These are phyloP conservation scores for Lactifluus pinguis DNA, from an alignment of 768 basidiomycete species.

Conservation along the genomic window DNA sequence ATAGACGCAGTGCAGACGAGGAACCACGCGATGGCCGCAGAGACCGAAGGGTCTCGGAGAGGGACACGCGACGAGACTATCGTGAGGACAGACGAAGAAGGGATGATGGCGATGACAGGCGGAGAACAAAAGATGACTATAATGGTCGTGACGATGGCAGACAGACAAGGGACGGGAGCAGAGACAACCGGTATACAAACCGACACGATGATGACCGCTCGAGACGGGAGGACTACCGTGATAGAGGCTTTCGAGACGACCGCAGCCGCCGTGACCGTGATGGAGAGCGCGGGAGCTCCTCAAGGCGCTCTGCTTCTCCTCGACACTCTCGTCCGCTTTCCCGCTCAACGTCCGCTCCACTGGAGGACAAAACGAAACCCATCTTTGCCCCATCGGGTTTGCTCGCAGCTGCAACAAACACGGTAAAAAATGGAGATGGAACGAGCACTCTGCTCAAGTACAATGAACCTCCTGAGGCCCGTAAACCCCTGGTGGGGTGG, in stretches of 20 bases:
- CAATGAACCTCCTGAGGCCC: constrained; percentile 96
- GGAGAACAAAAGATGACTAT: neutral
- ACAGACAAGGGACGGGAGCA: constrained; percentile 22
- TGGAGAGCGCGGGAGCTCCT: constrained; percentile 27
- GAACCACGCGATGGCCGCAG: neutral
- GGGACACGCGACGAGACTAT: neutral
- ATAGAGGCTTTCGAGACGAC: constrained; percentile 29
- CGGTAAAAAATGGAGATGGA: constrained; percentile 67
- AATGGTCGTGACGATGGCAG: constrained; percentile 14
- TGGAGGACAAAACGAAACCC: constrained; percentile 65
- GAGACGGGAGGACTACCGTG: constrained; percentile 38
- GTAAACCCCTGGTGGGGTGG: constrained; percentile 87
- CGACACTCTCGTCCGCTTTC: constrained; percentile 21
- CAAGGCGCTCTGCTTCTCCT: constrained; percentile 58
- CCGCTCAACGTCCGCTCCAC: constrained; percentile 34
- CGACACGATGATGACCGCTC: constrained; percentile 22
- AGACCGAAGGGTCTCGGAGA: constrained; percentile 1
- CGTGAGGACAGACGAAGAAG: neutral
- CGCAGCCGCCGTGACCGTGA: constrained; percentile 32
- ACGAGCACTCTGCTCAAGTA: constrained; percentile 85
- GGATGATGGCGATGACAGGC: neutral
- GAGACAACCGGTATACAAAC: constrained; percentile 20
- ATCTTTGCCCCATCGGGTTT: constrained; percentile 86
- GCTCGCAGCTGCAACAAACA: constrained; percentile 94
- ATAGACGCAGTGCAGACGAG: neutral